Base-by-base conservation (phyloP, 2,329 filamentous ascomycete species). In the Fusarium heterosporum region DNA sequence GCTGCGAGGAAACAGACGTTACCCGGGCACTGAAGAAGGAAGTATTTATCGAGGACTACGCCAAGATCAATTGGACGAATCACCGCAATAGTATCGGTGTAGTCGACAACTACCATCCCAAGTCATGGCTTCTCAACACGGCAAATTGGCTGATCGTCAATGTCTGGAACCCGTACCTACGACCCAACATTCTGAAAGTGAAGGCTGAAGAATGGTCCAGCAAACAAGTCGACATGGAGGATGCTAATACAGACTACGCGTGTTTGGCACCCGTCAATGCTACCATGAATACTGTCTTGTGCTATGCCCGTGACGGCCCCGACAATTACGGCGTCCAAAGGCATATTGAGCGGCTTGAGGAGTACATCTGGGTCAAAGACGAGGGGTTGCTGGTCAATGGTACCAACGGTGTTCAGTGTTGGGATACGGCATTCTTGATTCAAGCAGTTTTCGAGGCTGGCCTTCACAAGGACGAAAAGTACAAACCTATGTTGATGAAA, bases 401-500 rank as follows among this genome's bases (percentile, higher is more conserved):
- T 36, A 99, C 96, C 10, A 98, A 99, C 71, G 96, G 96, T n/a
- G 94, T 98, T 2, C 96, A 99, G 78, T 91, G 89, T 67, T 99
- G 96, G 96, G 96, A 99, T 75, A 99, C 96, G 0, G 87, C 93
- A 1, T 98, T 98, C 75, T 81, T 90, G 17, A 93, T 97, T 32
- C 93, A 97, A 77, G 90, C 92, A 1, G 87, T 92, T 8, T 86
- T 93, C 51, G 92, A 93, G 47, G 89, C 92, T 8, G 93, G 92
- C 1, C 85, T 97, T 26, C 89, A 91, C n/a, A 81, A 89, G 29
- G 88, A 96, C 46, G 83, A 89, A 13, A 88, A 90, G 71, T 97
- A 92, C 88, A 87, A 85, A 38, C 89, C 91, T 0, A 96, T 97
- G 91, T 84, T 99, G 28, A 84, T 84, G 9, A 93, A 91, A 74